Base-by-base conservation (phyloP, 495 filamentous ascomycete species). In the Trichoderma asperelloides region DNA sequence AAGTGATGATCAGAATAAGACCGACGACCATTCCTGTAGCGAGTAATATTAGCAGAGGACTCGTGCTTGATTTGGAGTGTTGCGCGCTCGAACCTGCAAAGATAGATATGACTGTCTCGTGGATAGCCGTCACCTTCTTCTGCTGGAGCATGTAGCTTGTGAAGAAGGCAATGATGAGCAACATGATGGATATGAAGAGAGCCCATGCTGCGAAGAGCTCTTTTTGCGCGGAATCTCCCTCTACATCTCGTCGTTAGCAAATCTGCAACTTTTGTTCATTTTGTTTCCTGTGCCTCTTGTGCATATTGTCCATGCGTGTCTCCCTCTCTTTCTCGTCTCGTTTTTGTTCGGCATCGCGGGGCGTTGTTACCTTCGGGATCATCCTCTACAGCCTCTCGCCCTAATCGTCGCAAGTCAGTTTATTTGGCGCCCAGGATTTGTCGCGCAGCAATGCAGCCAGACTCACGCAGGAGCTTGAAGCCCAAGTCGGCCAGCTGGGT, bases 81-180 rank as follows among this genome's bases (percentile, higher is more conserved):
- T 23, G 28, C 41, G 68, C 67, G 39, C 68, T 40, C 87, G 40
- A 79, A 96, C 93, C 93, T 65, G 92, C 96, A 83, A 98, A 97
- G 72, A 98, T 98, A 28, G 93, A 97, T 41, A 98, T 85, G 66
- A 98, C 96, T 13, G 95, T 98, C 78, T 98, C 95, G 77, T 98
- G 95, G 28, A 98, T 90, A 62, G 95, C 95, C 74, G 97, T 93
- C 68, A 98, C 93, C 77, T 93, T 96, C 80, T 88, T 89, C 77
- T 94, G 88, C 77, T 98, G 94, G 51, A 98, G 85, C 69, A 94
- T 88, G 78, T 98, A 98, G 84, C 93, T 97, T 37, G 92, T 95
- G 79, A 97, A 97, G 68, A 98, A 88, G 57, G 95, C 95, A 66
- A 91, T 83, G 72, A 97, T 96, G 72, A 98, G 85, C 57, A 98